Evolutionary conservation across 1,284 basidiomycete species (phyloP), one percentile per base, ranked within the genome.

Genomic region (Malassezia yamatoensis): DNA sequence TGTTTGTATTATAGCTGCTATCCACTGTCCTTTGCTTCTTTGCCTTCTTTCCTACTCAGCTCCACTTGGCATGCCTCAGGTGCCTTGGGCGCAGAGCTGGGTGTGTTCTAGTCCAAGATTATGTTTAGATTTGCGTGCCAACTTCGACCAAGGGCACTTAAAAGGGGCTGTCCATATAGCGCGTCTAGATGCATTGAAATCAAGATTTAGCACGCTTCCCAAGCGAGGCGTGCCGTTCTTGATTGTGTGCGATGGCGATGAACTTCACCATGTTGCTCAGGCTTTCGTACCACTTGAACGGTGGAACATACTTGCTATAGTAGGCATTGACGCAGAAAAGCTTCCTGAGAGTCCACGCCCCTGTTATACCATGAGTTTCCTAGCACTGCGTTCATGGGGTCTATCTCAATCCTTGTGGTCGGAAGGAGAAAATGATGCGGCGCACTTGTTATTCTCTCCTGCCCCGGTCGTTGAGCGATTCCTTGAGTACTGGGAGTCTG

Each of bases 161-260:
- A 20, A 16, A 0, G 45, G 49, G 43, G 55, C 55, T 11, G 51
- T 53, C 2, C 51, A 43, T 11, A 18, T 58, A 3, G 39, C 24
- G 8, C 36, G 55, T 7, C 6, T 49, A 4, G 50, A 6, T 1
- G 29, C 50, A 33, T 37, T 58, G 15, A 40, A 45, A 24, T 15
- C 55, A 34, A 50, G 55, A 2, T 58, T 58, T 18, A 58, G 55
- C 32, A 58, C 55, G 32, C 29, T 58, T 32, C 55, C 55, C 1
- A 29, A 46, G n/a, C 50, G 48, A 10, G 37, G 39, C n/a, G 34
- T 53, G 12, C 45, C 50, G 16, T 58, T 58, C 20, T 41, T 53
- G 7, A 42, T 58, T 3, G 39, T 58, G 16, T 53, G 55, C 16
- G 40, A 44, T 18, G 48, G 44, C 20, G 39, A 24, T 4, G 45